Evolutionary conservation across 805 yeast genomes (phyloP), one percentile per base, ranked within the genome.

Genomic region (Monosporozyma servazzii): DNA sequence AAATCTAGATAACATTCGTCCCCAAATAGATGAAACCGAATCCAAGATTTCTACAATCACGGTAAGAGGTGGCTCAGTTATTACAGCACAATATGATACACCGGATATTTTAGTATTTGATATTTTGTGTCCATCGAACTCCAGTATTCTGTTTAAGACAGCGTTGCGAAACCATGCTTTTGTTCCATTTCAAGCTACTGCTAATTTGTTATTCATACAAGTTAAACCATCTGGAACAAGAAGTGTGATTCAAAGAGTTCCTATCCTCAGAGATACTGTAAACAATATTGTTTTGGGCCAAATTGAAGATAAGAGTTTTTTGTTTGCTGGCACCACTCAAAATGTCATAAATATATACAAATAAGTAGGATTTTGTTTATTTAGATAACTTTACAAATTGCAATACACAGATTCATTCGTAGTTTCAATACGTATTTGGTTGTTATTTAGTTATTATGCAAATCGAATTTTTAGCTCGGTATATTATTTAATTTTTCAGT

Each of bases 71-170:
- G 47, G 47, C 4, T 53, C 52, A 5, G 49, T 65, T 4, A 47
- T 63, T 10, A 39, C 60, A 7, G 52, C 65, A 10, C 57, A 56
- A 31, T 53, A 53, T n/a, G 21, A 47, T 7, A 51, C 56, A 0
- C 57, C 57, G 15, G 58, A 58, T 42, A 51, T 64, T 1, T 40
- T 61, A 9, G 25, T 57, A 42, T 45, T 61, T 21, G 54, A 64
- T 46, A 33, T 58, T 25, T 51, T 48, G 31, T 54, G 55, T 18
- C 33, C 56, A 18, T 17, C 51, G 2, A 44, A 45, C 5, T 57
- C 60, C 3, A 48, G 51, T 6, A 47, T 55, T 17, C 18, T 60
- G 5, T 27, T 47, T 2, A 55, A 56, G 4, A 48, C 54, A 25
- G 52, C 41, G 30, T 45, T 46, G 7, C 8, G 30, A 4, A 23